phyloP scores from a whole-genome alignment of 1,139 yeast species.

The Meyerozyma athensensis region DNA sequence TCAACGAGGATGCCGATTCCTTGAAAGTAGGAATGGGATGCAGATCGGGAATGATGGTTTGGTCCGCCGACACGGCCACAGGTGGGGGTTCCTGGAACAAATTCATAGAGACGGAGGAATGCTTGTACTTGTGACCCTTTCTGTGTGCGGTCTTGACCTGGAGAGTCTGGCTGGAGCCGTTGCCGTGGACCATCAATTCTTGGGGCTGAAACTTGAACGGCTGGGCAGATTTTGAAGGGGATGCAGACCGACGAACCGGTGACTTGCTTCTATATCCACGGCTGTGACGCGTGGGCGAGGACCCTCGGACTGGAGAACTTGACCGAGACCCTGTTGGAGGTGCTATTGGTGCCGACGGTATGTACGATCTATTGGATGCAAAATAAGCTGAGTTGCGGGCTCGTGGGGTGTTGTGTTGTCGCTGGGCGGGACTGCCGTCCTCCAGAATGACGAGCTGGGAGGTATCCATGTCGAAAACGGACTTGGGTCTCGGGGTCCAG shows the following conservation, averaged over 20 bases:
- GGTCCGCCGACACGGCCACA: conserved; percentile 29
- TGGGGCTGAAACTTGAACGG: conserved; percentile 54
- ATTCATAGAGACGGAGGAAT: conserved; percentile 95
- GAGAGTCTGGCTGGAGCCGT: conserved; percentile 25
- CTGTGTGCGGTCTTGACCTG: conserved; percentile 63
- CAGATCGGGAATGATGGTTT: conserved; percentile 72
- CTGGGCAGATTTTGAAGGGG: conserved; percentile 36
- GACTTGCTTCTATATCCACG: conserved; percentile 35
- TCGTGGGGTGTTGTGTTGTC: conserved; percentile 20
- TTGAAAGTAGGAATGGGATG: conserved; percentile 70
- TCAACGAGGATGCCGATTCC: conserved; percentile 58
- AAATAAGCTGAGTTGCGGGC: conserved; percentile 19
- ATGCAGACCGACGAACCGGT: conserved; percentile 33
- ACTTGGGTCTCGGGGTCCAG: conserved; percentile 31
- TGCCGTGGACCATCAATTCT: conserved; percentile 27
- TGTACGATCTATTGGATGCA: conserved; percentile 7
- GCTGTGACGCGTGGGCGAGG: conserved; percentile 27
- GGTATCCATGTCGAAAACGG: conserved; percentile 32
- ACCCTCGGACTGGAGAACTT: conserved; percentile 27
- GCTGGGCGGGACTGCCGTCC: conserved; percentile 21
- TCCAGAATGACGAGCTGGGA: conserved; percentile 26
- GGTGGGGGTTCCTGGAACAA: conserved; percentile 90
- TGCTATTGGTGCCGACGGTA: conserved; percentile 9
- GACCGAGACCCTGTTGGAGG: conserved; percentile 16
- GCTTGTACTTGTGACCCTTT: conserved; percentile 93